Base-by-base conservation (phyloP, 73 alveolate species). In the Durusdinium trenchii region DNA sequence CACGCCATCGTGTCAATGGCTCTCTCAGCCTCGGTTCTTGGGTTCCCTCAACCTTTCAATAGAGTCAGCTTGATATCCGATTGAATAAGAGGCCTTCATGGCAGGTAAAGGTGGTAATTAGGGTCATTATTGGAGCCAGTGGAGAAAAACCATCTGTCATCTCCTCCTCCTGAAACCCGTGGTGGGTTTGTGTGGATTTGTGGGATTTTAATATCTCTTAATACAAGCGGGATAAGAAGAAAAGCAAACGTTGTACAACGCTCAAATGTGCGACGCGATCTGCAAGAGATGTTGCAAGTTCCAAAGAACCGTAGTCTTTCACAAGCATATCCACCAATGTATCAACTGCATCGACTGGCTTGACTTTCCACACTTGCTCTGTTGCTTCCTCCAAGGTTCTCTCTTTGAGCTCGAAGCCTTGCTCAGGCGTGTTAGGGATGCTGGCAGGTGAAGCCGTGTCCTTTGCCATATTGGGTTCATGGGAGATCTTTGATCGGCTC, bases 261-360 rank as follows among this genome's bases (percentile, higher is more conserved):
- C n/a, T n/a, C n/a, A n/a, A n/a, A n/a, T 35, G 62, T 45, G 89
- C 64, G 64, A 43, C 92, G 71, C 92, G 92, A 32, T 82, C 92
- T 5, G 92, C 69, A 14, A 82, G 32, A 35, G 92, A 82, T 6
- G 92, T 82, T 7, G 92, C 92, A 3, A 82, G 47, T 32, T 67
- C n/a, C 48, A 57, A 48, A 32, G 92, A 47, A 1, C 92, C 92
- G 48, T 82, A 48, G n/a, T 82, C 69, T 48, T 82, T 46, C 32
- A 82, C 45, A 14, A 82, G 69, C 92, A 82, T 23, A 35, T 82
- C 92, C 92, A 30, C 32, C 32, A 2, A 81, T 40, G n/a, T 6
- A 38, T 26, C 20, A 4, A 9, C 9, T 71, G 83, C 9, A 5
- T 38, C 1, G 83, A 48, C 20, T 10, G 47, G 42, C 14, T 36